phyloP scores from a whole-genome alignment of 2,329 filamentous ascomycete genomes.

The Aspergillus thermomutatus region DNA sequence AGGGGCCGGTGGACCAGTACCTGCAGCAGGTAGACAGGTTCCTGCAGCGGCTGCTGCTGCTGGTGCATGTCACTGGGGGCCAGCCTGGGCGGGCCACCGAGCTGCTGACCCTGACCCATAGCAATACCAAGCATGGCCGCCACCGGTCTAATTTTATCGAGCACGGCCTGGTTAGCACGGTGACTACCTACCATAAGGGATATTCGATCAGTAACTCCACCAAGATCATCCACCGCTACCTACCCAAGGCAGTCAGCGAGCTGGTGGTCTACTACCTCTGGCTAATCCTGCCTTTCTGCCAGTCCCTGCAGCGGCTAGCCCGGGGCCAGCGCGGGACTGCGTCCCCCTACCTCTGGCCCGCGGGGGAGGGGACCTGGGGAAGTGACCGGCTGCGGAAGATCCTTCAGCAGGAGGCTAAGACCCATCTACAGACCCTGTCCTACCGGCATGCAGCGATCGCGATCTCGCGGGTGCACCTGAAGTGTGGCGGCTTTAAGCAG shows the following conservation, averaged over 20 bases:
- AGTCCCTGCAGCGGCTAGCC: background rate
- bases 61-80: background rate
- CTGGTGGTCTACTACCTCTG: conserved; percentile 13
- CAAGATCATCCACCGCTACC: conserved; percentile 11
- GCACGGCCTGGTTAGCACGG: conserved; percentile 3
- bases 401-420: background rate
- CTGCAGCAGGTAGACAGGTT: conserved; percentile 1
- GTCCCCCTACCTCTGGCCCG: conserved; percentile 1
- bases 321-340: background rate
- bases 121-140: background rate
- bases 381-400: background rate
- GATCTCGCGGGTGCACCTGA: conserved; percentile 1
- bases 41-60: background rate
- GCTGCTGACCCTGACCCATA: conserved; percentile 3
- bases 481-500: conserved; percentile 1
- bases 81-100: conserved; percentile 3
- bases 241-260: conserved; percentile 6
- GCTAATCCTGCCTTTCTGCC: conserved; percentile 1
- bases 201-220: conserved; percentile 2
- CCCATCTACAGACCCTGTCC: conserved; percentile 1
- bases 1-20: background rate
- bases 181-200: conserved; percentile 11
- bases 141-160: conserved; percentile 10
- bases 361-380: background rate
- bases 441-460: conserved; percentile 5